Conservation (phyloP, 805 yeast species). For the Cyberlindnera galapagoensis region DNA sequence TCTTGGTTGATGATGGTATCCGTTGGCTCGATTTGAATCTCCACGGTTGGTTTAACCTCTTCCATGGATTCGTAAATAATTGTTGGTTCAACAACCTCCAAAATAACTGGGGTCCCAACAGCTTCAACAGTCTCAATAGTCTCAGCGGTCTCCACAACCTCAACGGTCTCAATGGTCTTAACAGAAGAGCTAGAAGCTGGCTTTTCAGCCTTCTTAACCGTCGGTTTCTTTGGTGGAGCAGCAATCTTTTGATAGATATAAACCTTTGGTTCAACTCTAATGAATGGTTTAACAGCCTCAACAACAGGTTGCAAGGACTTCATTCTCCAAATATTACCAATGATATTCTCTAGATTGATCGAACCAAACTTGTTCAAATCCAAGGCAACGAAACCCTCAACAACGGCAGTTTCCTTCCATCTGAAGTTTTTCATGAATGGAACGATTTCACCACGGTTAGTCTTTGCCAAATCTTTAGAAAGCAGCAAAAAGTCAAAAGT, state of each 20-base stretch:
- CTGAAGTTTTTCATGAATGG: constrained; percentile 25
- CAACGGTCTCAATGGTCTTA: too few species aligned
- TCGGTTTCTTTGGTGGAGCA: constrained; percentile 1
- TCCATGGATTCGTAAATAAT: too few species aligned
- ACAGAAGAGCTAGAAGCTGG: too few species aligned
- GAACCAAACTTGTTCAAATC: constrained; percentile 18
- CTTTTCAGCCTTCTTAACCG: neutral
- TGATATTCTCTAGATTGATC: constrained; percentile 8
- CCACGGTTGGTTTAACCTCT: too few species aligned
- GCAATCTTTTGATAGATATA: constrained; percentile 16
- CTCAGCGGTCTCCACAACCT: neutral
- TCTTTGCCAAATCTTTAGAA: constrained; percentile 17
- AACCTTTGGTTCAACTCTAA: constrained; percentile 7
- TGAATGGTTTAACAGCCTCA: constrained; percentile 9
- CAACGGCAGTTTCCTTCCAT: constrained; percentile 39
- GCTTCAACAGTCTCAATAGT: neutral
- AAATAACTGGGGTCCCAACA: neutral
- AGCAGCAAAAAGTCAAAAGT: constrained; percentile 47
- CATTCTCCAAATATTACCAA: constrained; percentile 1
- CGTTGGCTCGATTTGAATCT: neutral
- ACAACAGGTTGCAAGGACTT: constrained; percentile 15
- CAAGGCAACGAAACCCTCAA: constrained; percentile 37
- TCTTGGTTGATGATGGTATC: neutral
- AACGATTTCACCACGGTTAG: constrained; percentile 8
- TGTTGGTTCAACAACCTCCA: neutral